Percentiles rank a stretch among this genome's conserved stretches.
These are phyloP conservation scores for Arabidopsis thaliana DNA, from an alignment of 345 rosid species.

Conservation along the genomic window DNA sequence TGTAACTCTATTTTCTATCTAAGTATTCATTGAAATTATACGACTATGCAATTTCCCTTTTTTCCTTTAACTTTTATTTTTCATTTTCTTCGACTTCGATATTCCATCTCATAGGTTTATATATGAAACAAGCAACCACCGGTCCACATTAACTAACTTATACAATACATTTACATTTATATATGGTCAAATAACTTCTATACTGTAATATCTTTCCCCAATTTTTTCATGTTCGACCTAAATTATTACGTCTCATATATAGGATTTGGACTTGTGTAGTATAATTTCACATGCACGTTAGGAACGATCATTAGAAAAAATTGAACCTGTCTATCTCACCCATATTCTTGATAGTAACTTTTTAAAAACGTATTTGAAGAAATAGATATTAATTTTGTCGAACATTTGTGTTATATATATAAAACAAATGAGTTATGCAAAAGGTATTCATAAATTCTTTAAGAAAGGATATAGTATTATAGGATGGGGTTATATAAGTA, in stretches of 20 bases:
- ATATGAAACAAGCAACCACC: slow-evolving; percentile 26
- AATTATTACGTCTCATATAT: not conserved
- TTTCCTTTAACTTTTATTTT: too few species aligned
- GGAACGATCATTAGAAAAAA: not conserved
- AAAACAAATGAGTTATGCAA: not conserved
- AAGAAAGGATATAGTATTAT: not conserved
- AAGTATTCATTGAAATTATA: too few species aligned
- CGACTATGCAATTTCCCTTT: too few species aligned
- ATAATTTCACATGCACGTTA: not conserved
- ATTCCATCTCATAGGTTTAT: too few species aligned
- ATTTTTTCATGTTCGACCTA: not conserved
- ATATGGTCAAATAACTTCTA: not conserved
- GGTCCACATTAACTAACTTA: slow-evolving; percentile 1
- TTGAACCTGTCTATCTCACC: not conserved
- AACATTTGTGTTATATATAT: not conserved
- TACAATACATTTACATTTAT: not conserved
- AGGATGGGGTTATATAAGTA: slow-evolving; percentile 6
- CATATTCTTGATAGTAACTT: not conserved
- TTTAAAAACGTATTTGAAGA: not conserved
- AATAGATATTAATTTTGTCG: not conserved
- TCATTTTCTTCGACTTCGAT: too few species aligned
- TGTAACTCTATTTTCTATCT: too few species aligned
- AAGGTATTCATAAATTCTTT: not conserved
- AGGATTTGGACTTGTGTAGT: not conserved
- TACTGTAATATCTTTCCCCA: not conserved